These are phyloP conservation scores for Gastrodia elata DNA, from an alignment of 106 monocot genomes.

Conservation along the genomic window DNA sequence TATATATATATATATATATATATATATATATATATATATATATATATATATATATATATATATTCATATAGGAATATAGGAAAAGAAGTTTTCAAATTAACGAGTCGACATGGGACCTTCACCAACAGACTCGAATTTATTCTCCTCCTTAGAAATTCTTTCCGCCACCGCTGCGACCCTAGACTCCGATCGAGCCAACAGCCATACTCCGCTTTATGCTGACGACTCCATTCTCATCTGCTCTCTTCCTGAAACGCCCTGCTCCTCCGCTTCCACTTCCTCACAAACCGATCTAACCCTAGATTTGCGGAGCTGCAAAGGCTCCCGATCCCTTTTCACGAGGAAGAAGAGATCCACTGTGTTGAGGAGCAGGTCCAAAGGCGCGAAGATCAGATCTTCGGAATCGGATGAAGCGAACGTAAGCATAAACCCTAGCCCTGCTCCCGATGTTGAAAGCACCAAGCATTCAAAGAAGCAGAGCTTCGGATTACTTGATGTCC, in stretches of 20 bases:
- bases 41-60: not conserved
- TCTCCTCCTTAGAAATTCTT: no score
- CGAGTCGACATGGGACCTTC: no score
- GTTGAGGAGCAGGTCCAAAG: not conserved
- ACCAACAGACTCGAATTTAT: no score
- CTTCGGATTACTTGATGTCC: not conserved
- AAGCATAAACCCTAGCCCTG: not conserved
- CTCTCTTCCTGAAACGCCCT: conserved; percentile 2
- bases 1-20: not conserved
- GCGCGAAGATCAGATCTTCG: not conserved
- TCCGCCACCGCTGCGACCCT: not conserved
- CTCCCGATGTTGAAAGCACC: not conserved
- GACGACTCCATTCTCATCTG: conserved; percentile 9
- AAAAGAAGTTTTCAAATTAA: not conserved
- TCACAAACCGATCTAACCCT: not conserved
- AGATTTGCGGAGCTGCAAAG: not conserved
- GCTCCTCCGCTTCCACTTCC: not conserved
- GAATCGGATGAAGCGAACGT: not conserved
- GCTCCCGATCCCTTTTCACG: not conserved
- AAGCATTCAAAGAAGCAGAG: not conserved
- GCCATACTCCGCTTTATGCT: not conserved
- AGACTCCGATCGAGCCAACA: no score
- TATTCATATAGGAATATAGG: not conserved
- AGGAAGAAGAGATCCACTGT: not conserved
- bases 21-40: not conserved